A percentile compares a stretch with the other conserved stretches of the same genome.
Conservation (phyloP, 495 filamentous ascomycete species). For the Neurospora tetrasperma region DNA sequence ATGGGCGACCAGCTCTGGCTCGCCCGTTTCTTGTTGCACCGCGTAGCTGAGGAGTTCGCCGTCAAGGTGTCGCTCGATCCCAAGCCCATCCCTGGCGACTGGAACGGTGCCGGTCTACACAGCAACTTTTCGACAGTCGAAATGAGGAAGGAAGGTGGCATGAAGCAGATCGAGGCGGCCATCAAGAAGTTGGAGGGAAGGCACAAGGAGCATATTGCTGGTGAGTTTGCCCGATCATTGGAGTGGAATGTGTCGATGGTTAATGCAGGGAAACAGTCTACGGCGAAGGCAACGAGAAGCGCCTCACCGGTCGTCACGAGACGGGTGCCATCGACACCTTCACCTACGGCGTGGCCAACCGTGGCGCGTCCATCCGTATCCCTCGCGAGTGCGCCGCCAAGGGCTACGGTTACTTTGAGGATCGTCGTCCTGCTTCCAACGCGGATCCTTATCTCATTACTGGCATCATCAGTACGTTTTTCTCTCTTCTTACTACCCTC, state of each 20-base stretch:
- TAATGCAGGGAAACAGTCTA: slow-evolving; percentile 39
- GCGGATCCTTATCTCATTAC: slow-evolving; percentile 65
- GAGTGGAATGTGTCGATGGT: too few relatives aligned
- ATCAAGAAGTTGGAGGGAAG: slow-evolving; percentile 52
- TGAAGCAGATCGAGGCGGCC: slow-evolving; percentile 71
- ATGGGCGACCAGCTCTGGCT: slow-evolving; percentile 93
- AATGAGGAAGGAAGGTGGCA: slow-evolving; percentile 77
- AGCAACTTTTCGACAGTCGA: slow-evolving; percentile 70
- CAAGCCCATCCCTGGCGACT: slow-evolving; percentile 93
- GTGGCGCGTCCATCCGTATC: slow-evolving; percentile 75
- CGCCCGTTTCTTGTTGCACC: slow-evolving; percentile 85
- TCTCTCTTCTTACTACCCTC: not conserved
- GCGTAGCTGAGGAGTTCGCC: slow-evolving; percentile 88
- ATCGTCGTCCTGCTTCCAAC: slow-evolving; percentile 84
- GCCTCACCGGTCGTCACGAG: slow-evolving; percentile 87
- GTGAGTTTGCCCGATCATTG: not conserved
- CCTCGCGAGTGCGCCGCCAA: slow-evolving; percentile 77
- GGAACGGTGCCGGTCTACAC: slow-evolving; percentile 96
- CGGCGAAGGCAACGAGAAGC: slow-evolving; percentile 74
- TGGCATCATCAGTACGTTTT: slow-evolving; percentile 1
- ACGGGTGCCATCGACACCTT: slow-evolving; percentile 82
- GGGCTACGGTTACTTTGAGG: slow-evolving; percentile 94
- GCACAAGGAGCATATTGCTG: slow-evolving; percentile 82
- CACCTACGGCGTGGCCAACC: slow-evolving; percentile 85
- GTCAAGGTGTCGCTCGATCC: slow-evolving; percentile 85